A percentile compares a stretch with the other conserved stretches of the same genome.
Evolutionary conservation across 192 early-diverging fungal species (phyloP).

Genomic region (Coemansia sp.): DNA sequence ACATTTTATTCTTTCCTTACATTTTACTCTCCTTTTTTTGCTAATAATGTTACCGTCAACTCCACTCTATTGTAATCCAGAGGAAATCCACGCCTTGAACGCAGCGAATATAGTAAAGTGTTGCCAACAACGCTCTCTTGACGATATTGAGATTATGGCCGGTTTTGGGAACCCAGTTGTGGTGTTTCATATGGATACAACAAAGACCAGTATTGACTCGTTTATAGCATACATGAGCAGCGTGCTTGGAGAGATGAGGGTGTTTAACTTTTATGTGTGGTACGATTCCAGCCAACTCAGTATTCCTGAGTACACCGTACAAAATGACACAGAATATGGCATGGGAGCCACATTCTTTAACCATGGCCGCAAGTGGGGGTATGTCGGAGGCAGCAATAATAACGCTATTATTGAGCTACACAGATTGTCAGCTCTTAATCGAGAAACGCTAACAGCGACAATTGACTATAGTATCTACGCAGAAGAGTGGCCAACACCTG

Average conservation of each 20-base stretch:
- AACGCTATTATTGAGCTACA: neutral
- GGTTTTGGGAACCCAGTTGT: neutral
- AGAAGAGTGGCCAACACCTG: neutral
- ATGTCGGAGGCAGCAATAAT: neutral
- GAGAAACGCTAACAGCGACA: neutral
- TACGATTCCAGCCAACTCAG: conserved; percentile 2
- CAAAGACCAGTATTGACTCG: neutral
- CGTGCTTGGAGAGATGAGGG: neutral
- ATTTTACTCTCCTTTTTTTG: neutral
- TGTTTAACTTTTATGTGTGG: conserved; percentile 9
- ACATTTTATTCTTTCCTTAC: neutral
- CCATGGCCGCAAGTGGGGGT: neutral
- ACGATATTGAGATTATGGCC: neutral
- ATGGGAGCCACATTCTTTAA: conserved; percentile 3
- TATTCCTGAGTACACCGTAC: neutral
- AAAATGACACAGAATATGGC: neutral
- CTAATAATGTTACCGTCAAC: neutral
- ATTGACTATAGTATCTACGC: neutral
- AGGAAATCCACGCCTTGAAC: neutral
- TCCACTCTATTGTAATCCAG: neutral
- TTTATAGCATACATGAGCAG: conserved; percentile 1
- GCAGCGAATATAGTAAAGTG: neutral
- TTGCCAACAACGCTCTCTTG: neutral
- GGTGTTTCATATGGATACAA: neutral
- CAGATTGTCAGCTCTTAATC: neutral